phyloP scores from a whole-genome alignment of 192 early-diverging fungal genomes.

The Umbelopsis sp. region DNA sequence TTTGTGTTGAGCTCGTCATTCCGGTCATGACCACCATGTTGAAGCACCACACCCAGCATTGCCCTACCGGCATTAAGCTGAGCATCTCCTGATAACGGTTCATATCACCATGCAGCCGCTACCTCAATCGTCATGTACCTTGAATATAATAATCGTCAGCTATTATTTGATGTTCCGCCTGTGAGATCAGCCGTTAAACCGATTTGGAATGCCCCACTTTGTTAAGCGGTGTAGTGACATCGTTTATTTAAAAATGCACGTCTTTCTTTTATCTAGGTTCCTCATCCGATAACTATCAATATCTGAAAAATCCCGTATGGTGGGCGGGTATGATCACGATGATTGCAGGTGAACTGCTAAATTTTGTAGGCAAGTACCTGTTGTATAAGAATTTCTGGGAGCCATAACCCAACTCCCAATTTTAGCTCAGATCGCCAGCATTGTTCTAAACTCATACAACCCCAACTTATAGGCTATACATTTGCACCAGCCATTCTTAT shows the following conservation, averaged over 20 bases:
- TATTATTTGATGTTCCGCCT: too few relatives aligned
- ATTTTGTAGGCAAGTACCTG: conserved; percentile 13
- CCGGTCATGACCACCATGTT: too few relatives aligned
- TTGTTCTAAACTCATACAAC: conserved; percentile 58
- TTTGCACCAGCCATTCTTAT: conserved; percentile 95
- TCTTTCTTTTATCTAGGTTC: conserved; percentile 57
- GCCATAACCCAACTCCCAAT: background rate
- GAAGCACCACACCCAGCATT: too few relatives aligned
- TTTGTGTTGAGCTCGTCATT: background rate
- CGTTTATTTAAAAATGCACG: background rate
- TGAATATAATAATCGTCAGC: too few relatives aligned
- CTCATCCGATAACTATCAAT: conserved; percentile 66
- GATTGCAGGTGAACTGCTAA: conserved; percentile 51
- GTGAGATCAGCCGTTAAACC: too few relatives aligned
- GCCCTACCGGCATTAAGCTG: too few relatives aligned
- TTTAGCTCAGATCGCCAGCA: conserved; percentile 7
- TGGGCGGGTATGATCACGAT: conserved; percentile 87
- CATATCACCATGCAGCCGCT: too few relatives aligned
- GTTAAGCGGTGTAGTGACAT: background rate
- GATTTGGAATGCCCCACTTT: too few relatives aligned
- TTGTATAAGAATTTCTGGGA: background rate
- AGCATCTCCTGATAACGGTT: too few relatives aligned
- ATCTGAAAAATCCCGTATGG: conserved; percentile 87
- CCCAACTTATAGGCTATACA: conserved; percentile 87
- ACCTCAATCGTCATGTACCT: too few relatives aligned